Conservation (phyloP, 768 basidiomycete species). For the Antrodiella citrinella region DNA sequence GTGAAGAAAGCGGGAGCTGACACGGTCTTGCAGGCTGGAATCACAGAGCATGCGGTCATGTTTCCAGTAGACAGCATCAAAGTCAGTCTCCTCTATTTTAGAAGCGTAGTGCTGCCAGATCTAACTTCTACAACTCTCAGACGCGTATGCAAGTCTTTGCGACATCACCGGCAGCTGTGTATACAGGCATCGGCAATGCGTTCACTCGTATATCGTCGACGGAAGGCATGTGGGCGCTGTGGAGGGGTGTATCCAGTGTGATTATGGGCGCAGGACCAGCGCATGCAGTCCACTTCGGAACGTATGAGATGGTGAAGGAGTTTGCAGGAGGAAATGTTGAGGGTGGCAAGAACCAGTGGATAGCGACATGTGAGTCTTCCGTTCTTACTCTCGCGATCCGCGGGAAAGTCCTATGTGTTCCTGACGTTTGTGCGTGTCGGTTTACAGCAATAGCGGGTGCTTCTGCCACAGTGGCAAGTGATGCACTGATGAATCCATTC, state of each 20-base stretch:
- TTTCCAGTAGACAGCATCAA: slow-evolving; percentile 98
- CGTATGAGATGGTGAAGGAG: slow-evolving; percentile 92
- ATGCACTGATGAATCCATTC: slow-evolving; percentile 99
- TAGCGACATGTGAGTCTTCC: slow-evolving; percentile 87
- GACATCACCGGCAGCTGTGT: slow-evolving; percentile 75
- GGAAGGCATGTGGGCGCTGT: slow-evolving; percentile 84
- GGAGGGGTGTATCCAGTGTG: slow-evolving; percentile 95
- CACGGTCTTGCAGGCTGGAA: slow-evolving; percentile 67
- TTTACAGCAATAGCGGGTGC: slow-evolving; percentile 82
- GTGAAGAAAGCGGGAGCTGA: slow-evolving; percentile 2
- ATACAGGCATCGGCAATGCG: slow-evolving; percentile 85
- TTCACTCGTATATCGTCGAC: slow-evolving; percentile 89
- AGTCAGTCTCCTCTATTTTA: slow-evolving; percentile 36
- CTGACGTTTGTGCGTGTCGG: too few species aligned
- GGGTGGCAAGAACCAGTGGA: slow-evolving; percentile 62
- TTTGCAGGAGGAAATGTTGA: slow-evolving; percentile 78
- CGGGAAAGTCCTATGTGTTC: background rate
- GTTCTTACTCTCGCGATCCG: background rate
- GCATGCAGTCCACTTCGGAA: slow-evolving; percentile 96
- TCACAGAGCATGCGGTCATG: slow-evolving; percentile 98
- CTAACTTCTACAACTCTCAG: slow-evolving; percentile 32
- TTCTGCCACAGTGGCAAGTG: slow-evolving; percentile 87
- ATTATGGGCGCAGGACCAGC: slow-evolving; percentile 96
- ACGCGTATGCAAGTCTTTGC: slow-evolving; percentile 99
- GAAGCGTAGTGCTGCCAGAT: background rate